Conservation (phyloP, 2,329 filamentous ascomycete species). For the Cladosporium sp. region DNA sequence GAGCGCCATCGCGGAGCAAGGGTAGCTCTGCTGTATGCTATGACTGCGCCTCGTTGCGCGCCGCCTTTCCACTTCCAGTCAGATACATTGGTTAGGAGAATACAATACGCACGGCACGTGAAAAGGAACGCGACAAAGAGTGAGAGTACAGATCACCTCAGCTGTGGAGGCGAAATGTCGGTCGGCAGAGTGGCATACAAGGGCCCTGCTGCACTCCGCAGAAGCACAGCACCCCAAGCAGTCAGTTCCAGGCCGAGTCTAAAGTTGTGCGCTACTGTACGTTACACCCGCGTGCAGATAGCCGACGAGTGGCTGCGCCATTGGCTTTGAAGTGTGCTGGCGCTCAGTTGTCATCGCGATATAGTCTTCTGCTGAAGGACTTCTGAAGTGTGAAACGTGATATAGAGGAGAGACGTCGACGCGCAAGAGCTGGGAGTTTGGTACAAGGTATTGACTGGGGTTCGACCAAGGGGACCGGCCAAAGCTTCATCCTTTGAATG, state of each 20-base stretch:
- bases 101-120: neutral
- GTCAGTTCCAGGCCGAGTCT: constrained; percentile 9
- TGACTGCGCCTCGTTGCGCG: neutral
- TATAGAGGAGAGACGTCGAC: no score
- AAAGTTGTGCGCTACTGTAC: constrained; percentile 4
- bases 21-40: neutral
- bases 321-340: neutral
- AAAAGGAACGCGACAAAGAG: neutral
- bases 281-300: constrained; percentile 6
- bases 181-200: constrained; percentile 3
- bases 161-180: constrained; percentile 7
- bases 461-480: neutral
- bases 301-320: neutral
- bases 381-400: no score
- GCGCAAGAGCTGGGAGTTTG: no score
- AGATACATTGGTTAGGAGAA: neutral
- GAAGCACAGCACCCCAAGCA: constrained; percentile 5
- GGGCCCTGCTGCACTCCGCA: constrained; percentile 7
- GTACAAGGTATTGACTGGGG: no score
- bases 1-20: constrained; percentile 12
- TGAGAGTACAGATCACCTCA: neutral
- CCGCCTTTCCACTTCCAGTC: neutral
- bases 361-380: no score
- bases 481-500: neutral
- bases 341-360: no score